A percentile compares a stretch with the other conserved stretches of the same genome.
These are phyloP conservation scores for Cladosporium sp. DNA, from an alignment of 2,329 filamentous ascomycete species.

Conservation along the genomic window DNA sequence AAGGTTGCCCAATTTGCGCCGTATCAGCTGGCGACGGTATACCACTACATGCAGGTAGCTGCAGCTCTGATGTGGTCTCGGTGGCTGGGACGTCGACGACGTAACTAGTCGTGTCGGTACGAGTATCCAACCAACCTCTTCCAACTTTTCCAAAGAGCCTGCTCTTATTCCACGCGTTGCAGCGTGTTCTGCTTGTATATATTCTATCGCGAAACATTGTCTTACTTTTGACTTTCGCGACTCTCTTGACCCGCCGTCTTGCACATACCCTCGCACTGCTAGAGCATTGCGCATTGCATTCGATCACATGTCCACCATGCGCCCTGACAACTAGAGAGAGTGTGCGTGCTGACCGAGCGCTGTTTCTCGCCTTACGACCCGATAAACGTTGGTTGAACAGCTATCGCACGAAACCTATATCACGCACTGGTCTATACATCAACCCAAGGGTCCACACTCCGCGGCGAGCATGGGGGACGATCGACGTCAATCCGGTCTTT, in stretches of 20 bases:
- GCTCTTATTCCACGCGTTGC: background rate
- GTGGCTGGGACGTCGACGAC: background rate
- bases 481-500: slow-evolving; percentile 29
- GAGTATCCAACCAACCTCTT: background rate
- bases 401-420: background rate
- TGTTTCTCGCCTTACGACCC: background rate
- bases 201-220: background rate
- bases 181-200: background rate
- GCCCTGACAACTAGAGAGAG: background rate
- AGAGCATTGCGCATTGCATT: background rate
- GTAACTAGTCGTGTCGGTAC: background rate
- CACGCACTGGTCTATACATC: background rate
- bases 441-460: background rate
- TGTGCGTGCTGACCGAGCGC: background rate
- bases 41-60: background rate
- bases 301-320: background rate
- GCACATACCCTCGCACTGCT: background rate
- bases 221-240: background rate
- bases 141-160: background rate
- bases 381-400: background rate
- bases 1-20: no score
- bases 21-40: no score
- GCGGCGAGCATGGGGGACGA: slow-evolving; percentile 16
- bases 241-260: background rate
- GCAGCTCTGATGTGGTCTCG: background rate